A percentile compares a stretch with the other conserved stretches of the same genome.
Evolutionary conservation across 106 monocot genomes (phyloP).

Genomic region (Triglochin maritima): DNA sequence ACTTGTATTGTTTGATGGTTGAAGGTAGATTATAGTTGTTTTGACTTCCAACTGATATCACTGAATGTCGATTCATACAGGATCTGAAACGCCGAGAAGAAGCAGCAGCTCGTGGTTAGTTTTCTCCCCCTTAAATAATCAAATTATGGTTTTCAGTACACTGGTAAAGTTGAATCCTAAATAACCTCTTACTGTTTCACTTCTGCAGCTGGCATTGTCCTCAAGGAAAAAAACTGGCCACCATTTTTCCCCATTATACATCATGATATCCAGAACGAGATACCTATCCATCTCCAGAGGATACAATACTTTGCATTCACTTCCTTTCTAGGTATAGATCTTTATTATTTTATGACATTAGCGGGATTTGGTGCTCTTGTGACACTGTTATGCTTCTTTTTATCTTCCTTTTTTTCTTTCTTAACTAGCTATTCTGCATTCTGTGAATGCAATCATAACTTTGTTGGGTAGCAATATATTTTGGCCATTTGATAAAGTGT

Average conservation of each 20-base stretch:
- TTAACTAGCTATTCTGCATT: too few relatives aligned
- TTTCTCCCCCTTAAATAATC: not conserved
- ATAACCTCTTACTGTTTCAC: not conserved
- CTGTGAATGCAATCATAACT: too few relatives aligned
- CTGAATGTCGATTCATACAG: slow-evolving; percentile 13
- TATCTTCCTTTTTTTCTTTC: not conserved
- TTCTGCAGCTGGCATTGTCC: slow-evolving; percentile 74
- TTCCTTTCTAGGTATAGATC: slow-evolving; percentile 55
- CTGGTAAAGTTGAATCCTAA: not conserved
- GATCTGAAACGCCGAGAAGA: slow-evolving; percentile 75
- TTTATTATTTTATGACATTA: not conserved
- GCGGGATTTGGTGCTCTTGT: not conserved
- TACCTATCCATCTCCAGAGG: slow-evolving; percentile 70
- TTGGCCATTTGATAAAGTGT: too few relatives aligned
- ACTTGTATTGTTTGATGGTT: too few relatives aligned
- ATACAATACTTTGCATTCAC: slow-evolving; percentile 83
- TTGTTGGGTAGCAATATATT: too few relatives aligned
- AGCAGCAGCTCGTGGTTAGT: slow-evolving; percentile 58
- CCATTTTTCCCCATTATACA: slow-evolving; percentile 84
- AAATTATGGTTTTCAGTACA: not conserved
- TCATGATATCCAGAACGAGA: slow-evolving; percentile 79
- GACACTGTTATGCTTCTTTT: not conserved
- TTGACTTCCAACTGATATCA: too few relatives aligned
- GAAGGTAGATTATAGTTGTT: too few relatives aligned
- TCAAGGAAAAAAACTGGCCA: slow-evolving; percentile 88